Conservation (phyloP, 2,329 filamentous ascomycete species). For the Exophiala oligosperma region DNA sequence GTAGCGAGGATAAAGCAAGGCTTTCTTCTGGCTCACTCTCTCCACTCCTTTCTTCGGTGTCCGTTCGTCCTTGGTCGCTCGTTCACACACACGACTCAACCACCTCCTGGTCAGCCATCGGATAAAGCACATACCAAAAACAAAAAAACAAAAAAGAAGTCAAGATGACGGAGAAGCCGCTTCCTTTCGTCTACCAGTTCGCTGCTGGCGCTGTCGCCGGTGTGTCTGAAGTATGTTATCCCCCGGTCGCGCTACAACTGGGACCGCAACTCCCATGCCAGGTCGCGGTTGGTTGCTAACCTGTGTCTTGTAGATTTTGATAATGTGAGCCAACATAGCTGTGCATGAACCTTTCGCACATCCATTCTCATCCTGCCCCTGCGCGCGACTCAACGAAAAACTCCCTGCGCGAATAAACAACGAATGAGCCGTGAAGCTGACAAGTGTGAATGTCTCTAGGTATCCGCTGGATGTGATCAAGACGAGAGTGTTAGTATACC, state of each 20-base stretch:
- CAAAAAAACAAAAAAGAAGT: conserved; percentile 6
- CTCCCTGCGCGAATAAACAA: no score
- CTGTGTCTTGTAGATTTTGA: conserved; percentile 66
- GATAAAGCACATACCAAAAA: conserved; percentile 11
- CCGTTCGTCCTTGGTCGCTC: neutral
- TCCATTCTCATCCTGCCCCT: neutral
- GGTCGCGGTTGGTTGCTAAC: neutral
- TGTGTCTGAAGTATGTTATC: conserved; percentile 83
- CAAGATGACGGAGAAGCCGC: conserved; percentile 60
- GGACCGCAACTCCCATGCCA: neutral
- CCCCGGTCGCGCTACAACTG: neutral
- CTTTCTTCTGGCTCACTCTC: neutral
- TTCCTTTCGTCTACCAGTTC: conserved; percentile 94
- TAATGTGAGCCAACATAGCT: conserved; percentile 61
- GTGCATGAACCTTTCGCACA: neutral
- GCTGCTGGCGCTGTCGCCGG: conserved; percentile 93
- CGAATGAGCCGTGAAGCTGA: no score
- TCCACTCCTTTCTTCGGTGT: neutral
- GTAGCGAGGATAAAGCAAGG: no score
- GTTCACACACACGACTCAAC: neutral
- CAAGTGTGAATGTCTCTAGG: conserved; percentile 53
- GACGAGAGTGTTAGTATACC: conserved; percentile 78
- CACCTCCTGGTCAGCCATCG: neutral
- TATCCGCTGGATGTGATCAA: conserved; percentile 99
- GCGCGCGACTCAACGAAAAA: conserved; percentile 3